Percentiles rank a stretch among this genome's conserved stretches.
phyloP scores from a whole-genome alignment of 2,329 filamentous ascomycete species.

The Alternaria consortialis region DNA sequence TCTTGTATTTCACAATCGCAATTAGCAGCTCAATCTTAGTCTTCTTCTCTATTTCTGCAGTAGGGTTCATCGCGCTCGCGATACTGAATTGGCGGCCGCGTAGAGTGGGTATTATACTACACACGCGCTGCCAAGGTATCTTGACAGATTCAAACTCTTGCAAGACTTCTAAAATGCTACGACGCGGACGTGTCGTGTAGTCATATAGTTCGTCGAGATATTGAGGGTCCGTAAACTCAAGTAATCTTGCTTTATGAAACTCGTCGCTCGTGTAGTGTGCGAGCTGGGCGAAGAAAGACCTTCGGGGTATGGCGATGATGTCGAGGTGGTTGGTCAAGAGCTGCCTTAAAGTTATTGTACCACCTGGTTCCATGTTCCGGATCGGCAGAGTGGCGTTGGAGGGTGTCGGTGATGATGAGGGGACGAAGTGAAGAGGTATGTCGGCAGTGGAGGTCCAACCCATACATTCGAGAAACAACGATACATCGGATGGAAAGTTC shows the following conservation, averaged over 20 bases:
- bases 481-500: conserved; percentile 84
- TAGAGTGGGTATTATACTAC: conserved; percentile 80
- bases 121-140: conserved; percentile 76
- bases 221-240: conserved; percentile 82
- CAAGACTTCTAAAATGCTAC: conserved; percentile 90
- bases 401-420: conserved; percentile 41
- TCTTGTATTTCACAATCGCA: conserved; percentile 90
- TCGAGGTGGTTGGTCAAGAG: conserved; percentile 86
- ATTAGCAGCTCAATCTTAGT: conserved; percentile 76
- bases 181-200: conserved; percentile 88
- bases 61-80: conserved; percentile 70
- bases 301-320: conserved; percentile 86
- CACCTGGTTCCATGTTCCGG: conserved; percentile 49
- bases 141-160: conserved; percentile 87
- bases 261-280: conserved; percentile 76
- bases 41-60: conserved; percentile 19
- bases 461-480: conserved; percentile 80
- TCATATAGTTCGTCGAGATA: conserved; percentile 93
- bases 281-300: conserved; percentile 83
- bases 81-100: conserved; percentile 95
- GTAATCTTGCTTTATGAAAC: conserved; percentile 80
- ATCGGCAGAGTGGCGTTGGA: conserved; percentile 52
- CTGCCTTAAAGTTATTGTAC: conserved; percentile 71
- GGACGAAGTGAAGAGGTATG: conserved; percentile 65
- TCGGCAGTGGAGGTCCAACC: conserved; percentile 80